Percentiles rank a stretch among this genome's conserved stretches.
Evolutionary conservation across 2,329 filamentous ascomycete species (phyloP).

Genomic region (Bipolaris oryzae): DNA sequence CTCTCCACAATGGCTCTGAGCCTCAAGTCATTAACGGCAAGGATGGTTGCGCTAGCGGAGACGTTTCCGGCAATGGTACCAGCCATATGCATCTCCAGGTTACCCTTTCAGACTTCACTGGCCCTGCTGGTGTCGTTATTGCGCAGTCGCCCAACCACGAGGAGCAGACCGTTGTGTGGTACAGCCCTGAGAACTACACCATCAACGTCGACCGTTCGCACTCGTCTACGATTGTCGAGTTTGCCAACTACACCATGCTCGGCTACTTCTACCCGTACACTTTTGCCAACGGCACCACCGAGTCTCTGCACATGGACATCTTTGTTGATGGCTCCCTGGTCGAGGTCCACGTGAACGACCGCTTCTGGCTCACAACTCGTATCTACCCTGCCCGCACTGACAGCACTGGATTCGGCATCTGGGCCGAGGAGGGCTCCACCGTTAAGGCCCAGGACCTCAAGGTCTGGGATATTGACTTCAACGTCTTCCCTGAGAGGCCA

Average conservation of each 20-base stretch:
- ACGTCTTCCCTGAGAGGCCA: constrained; percentile 52
- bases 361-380: constrained; percentile 50
- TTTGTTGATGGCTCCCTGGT: constrained; percentile 57
- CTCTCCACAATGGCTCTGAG: constrained; percentile 40
- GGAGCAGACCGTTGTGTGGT: constrained; percentile 55
- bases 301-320: constrained; percentile 52
- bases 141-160: constrained; percentile 51
- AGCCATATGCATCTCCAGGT: constrained; percentile 52
- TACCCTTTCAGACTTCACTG: constrained; percentile 47
- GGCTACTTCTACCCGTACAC: constrained; percentile 57
- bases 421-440: constrained; percentile 45
- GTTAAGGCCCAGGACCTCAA: constrained; percentile 46
- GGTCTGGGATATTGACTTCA: constrained; percentile 49
- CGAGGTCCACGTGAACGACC: constrained; percentile 56
- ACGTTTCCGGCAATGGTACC: constrained; percentile 37
- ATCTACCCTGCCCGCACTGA: constrained; percentile 55
- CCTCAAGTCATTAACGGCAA: constrained; percentile 29
- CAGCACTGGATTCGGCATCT: constrained; percentile 53
- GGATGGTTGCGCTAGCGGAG: constrained; percentile 24
- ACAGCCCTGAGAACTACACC: constrained; percentile 54
- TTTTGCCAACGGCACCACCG: constrained; percentile 40
- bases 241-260: constrained; percentile 52
- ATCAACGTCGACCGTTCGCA: constrained; percentile 54
- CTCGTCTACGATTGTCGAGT: constrained; percentile 51
- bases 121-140: constrained; percentile 51